Base-by-base conservation (phyloP, 2,329 filamentous ascomycete species). In the Cytospora piceae region DNA sequence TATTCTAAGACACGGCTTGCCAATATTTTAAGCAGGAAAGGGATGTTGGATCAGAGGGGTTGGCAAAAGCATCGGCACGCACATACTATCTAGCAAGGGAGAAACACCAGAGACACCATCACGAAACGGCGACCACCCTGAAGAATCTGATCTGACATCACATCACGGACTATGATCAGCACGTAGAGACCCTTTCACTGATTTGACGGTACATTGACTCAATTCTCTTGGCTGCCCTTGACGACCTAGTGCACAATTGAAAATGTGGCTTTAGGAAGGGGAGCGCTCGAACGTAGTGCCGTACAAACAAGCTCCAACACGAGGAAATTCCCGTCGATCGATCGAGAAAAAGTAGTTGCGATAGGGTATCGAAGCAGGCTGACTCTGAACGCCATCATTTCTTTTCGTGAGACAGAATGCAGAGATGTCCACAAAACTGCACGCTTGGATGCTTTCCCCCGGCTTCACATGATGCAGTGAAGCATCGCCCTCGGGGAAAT, bases 311-410 rank as follows among this genome's bases (percentile, higher is more conserved):
- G 49, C 37, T 22, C 49, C 55, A 46, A 63, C 39, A 60, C 49
- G 52, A 63, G 65, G 68, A 63, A 67, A 60, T 60, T 61, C 63
- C 60, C 51, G 49, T 63, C 62, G 61, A 61, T 74, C 66, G 61
- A 58, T 63, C 62, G 68, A 75, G 75, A 74, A 69, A 75, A 74
- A 73, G 72, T 72, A 72, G 74, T 75, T 73, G 74, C 74, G 72
- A 72, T 69, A 74, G 75, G 76, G 76, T 77, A 77, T 77, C 76
- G 70, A 74, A 76, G 70, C 74, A 77, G 72, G 68, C 72, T 72
- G 69, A 71, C 64, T 66, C 56, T 67, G 68, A 73, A 75, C 70
- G 72, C 72, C 70, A 69, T 62, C 64, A 63, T 60, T 68, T 69
- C 66, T 71, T 72, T 72, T 67, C 70, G 52, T 61, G 51, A 63